Evolutionary conservation across 2,329 filamentous ascomycete genomes (phyloP), one percentile per base, ranked within the genome.

Genomic region (Apiospora saccharicola): DNA sequence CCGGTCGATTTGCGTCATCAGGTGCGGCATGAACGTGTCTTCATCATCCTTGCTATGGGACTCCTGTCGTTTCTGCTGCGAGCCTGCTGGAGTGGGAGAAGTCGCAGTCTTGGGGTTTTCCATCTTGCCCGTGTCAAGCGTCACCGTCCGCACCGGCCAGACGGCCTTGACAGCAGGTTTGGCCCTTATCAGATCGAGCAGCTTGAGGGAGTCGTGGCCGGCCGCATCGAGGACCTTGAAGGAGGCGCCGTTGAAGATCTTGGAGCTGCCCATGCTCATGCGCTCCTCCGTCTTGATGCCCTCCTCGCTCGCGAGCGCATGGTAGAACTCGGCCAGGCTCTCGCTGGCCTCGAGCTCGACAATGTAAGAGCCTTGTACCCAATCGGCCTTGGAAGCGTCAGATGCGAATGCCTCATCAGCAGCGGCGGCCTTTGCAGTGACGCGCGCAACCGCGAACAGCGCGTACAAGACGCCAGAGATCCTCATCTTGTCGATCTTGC

Each of bases 1-100:
- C 67, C 51, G n/a, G 69, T 71, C 70, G 53, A 73, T 71, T 26
- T 73, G 72, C 19, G 72, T 73, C 72, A 70, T 70, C 49, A 71
- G 26, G 41, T 73, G 72, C n/a, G 72, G 70, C 43, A 53, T 43
- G 46, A 69, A 73, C 19, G 64, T 41, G 13, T 71, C 41, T 3
- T 47, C 26, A 24, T 24, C 30, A 4, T 26, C 46, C 13, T 41
- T 26, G 26, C 12, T 14, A 7, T 19, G 26, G 7, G 53, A 37
- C 4, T 30, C 47, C 46, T 41, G 44, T 0, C 34, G 34, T 16
- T 47, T 47, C 22, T 34, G 68, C 30, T 26, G 37, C 6, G 37
- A 37, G 5, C 37, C 7, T 3, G 26, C 19, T 2, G 47, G 13
- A 10, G 68, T 24, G 22, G 19, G 16, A 10, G 19, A 6, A 6